phyloP scores from a whole-genome alignment of 1,139 yeast species.

The Wickerhamomyces sp. region DNA sequence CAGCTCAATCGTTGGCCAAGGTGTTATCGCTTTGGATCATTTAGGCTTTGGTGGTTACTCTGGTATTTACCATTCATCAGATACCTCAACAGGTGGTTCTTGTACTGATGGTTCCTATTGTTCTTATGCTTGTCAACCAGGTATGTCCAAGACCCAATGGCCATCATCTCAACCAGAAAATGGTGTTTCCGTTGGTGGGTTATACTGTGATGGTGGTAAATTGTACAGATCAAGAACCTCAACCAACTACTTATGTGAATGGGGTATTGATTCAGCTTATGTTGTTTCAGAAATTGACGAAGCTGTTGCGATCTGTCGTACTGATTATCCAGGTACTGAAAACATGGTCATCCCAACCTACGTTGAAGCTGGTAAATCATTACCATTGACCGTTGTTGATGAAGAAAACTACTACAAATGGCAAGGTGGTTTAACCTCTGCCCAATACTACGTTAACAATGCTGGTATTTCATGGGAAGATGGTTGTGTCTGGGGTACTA shows the following conservation, averaged over 20 bases:
- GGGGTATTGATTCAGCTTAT: conserved; percentile 63
- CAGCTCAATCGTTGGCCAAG: conserved; percentile 57
- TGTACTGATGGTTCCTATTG: conserved; percentile 77
- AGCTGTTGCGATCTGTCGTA: conserved; percentile 74
- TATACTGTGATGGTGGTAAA: conserved; percentile 62
- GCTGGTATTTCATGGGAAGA: conserved; percentile 72
- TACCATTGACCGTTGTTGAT: conserved; percentile 63
- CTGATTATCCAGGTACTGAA: conserved; percentile 88
- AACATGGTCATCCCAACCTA: conserved; percentile 80
- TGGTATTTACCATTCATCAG: conserved; percentile 58
- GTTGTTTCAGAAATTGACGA: conserved; percentile 52
- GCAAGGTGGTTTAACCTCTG: conserved; percentile 62
- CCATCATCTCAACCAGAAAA: conserved; percentile 64
- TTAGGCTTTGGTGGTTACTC: conserved; percentile 72
- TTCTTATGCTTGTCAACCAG: conserved; percentile 83
- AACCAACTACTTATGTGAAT: conserved; percentile 63
- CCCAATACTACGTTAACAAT: conserved; percentile 77
- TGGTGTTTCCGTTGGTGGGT: conserved; percentile 81
- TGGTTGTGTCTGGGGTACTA: conserved; percentile 74
- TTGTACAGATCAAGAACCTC: conserved; percentile 63
- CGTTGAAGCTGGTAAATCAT: conserved; percentile 52
- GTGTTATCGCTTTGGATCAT: conserved; percentile 58
- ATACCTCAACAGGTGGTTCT: conserved; percentile 56
- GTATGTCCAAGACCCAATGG: conserved; percentile 91
- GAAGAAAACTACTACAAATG: conserved; percentile 57